Evolutionary conservation across 805 yeast genomes (phyloP).

Genomic region (Sungouiozyma intestinalis): DNA sequence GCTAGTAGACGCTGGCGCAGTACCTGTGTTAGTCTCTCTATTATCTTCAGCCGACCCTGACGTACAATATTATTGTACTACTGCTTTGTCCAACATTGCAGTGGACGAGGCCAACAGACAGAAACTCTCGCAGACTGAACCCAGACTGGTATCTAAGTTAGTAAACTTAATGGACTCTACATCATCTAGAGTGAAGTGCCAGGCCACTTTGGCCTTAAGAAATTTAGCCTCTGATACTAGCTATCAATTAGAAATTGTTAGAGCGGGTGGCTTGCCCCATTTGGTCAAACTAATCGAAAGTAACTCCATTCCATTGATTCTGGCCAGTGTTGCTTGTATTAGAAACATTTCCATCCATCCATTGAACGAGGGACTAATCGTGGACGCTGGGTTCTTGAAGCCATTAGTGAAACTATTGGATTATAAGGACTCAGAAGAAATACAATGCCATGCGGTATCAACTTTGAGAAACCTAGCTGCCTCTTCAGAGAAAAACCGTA

Average conservation of each 20-base stretch:
- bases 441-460: conserved; percentile 96
- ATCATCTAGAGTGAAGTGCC: conserved; percentile 93
- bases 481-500: conserved; percentile 82
- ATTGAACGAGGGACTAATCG: conserved; percentile 85
- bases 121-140: conserved; percentile 83
- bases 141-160: conserved; percentile 77
- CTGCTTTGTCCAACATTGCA: conserved; percentile 93
- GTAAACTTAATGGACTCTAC: conserved; percentile 89
- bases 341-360: conserved; percentile 97
- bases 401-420: conserved; percentile 82
- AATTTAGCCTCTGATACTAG: conserved; percentile 93
- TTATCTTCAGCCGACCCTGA: conserved; percentile 84
- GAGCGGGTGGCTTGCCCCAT: conserved; percentile 92
- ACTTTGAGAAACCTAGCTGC: conserved; percentile 95
- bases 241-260: conserved; percentile 90
- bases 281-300: conserved; percentile 83
- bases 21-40: conserved; percentile 85
- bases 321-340: conserved; percentile 97
- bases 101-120: conserved; percentile 89
- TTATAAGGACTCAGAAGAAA: conserved; percentile 84
- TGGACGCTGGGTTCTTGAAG: conserved; percentile 90
- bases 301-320: conserved; percentile 79
- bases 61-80: conserved; percentile 96
- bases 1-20: conserved; percentile 95
- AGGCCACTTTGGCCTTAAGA: conserved; percentile 92